Evolutionary conservation across 441 rosid species (phyloP).

Genomic region (Macaranga tanarius): DNA sequence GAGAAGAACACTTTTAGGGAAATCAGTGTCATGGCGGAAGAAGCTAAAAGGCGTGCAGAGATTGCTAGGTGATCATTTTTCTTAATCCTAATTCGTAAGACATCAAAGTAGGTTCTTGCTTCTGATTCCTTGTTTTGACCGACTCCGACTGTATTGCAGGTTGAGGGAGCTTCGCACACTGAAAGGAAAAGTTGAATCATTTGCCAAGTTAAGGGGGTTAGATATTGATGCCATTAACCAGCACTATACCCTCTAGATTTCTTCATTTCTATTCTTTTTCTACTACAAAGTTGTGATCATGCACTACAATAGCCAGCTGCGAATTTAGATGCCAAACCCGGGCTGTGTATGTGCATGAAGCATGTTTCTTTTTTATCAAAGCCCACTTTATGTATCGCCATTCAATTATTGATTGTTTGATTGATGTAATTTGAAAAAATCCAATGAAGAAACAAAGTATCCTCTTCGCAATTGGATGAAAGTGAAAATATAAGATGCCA

Average conservation of each 20-base stretch:
- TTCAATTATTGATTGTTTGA: too few relatives aligned
- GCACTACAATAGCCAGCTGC: too few relatives aligned
- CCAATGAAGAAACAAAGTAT: too few relatives aligned
- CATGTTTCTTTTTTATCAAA: too few relatives aligned
- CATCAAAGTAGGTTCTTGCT: neutral
- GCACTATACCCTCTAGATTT: conserved; percentile 68
- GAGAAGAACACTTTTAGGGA: conserved; percentile 71
- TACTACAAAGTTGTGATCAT: neutral
- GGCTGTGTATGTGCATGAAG: too few relatives aligned
- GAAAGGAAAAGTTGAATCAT: conserved; percentile 84
- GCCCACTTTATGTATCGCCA: too few relatives aligned
- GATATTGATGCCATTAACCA: conserved; percentile 83
- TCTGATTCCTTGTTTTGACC: neutral
- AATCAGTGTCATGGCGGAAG: conserved; percentile 75
- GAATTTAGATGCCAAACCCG: too few relatives aligned
- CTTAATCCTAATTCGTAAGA: neutral
- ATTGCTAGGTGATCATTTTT: conserved; percentile 60
- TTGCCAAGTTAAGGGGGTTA: conserved; percentile 83
- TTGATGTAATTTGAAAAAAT: too few relatives aligned
- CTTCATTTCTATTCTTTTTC: neutral
- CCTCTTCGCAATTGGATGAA: too few relatives aligned
- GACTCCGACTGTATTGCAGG: conserved; percentile 41
- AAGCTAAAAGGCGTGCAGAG: conserved; percentile 87
- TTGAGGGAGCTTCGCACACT: conserved; percentile 84
- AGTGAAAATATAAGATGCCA: too few relatives aligned